Conservation (phyloP, 2,329 filamentous ascomycete genomes). For the Didymella exigua region DNA sequence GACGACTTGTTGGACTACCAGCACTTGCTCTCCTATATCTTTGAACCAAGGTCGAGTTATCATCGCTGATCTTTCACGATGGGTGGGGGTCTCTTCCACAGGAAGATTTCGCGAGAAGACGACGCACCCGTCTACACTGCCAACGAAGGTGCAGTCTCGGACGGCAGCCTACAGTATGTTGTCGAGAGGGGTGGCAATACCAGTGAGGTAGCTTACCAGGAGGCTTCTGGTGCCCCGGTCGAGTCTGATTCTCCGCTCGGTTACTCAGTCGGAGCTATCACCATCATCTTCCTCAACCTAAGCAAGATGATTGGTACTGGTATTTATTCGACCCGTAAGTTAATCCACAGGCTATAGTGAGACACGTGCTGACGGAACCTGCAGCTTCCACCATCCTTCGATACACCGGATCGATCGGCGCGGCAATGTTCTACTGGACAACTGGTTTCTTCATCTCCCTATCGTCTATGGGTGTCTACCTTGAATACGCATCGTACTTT, state of each 20-base stretch:
- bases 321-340: conserved; percentile 68
- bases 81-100: conserved; percentile 5
- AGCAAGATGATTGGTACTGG: conserved; percentile 69
- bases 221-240: conserved; percentile 66
- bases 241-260: conserved; percentile 64
- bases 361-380: not conserved
- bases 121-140: not conserved
- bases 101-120: not conserved
- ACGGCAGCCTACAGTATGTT: conserved; percentile 53
- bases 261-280: conserved; percentile 62
- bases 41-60: not conserved
- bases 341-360: not conserved
- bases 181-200: conserved; percentile 57
- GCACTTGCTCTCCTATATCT: not conserved
- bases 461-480: conserved; percentile 63
- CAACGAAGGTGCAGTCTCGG: conserved; percentile 25
- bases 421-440: conserved; percentile 68
- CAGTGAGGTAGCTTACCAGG: conserved; percentile 60
- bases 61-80: not conserved
- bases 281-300: conserved; percentile 65
- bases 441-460: conserved; percentile 65
- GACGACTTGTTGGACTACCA: not conserved
- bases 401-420: conserved; percentile 66
- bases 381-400: conserved; percentile 63
- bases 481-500: conserved; percentile 69